Conservation (phyloP, 192 early-diverging fungal species). For the Tieghemiomyces parasiticus region DNA sequence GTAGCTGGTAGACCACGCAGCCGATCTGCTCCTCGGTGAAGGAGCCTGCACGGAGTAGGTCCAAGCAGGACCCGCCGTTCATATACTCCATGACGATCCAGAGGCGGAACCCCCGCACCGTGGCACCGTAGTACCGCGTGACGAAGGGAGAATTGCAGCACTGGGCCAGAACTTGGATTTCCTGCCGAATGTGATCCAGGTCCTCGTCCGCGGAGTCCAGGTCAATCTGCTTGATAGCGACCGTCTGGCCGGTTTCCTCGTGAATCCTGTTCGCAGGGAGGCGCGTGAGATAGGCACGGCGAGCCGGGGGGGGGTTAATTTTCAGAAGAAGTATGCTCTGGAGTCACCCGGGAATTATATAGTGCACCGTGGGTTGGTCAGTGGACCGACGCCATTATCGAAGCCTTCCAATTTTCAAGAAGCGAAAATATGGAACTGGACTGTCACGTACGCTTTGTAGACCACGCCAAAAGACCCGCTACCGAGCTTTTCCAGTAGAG, state of each 20-base stretch:
- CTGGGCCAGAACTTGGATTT: conserved; percentile 30
- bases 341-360: too few relatives aligned
- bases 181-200: conserved; percentile 35
- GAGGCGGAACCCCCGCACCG: conserved; percentile 31
- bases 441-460: conserved; percentile 32
- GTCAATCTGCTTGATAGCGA: conserved; percentile 34
- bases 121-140: conserved; percentile 30
- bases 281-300: too few relatives aligned
- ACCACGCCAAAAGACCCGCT: conserved; percentile 37
- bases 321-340: too few relatives aligned
- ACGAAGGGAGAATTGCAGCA: conserved; percentile 29
- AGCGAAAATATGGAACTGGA: too few relatives aligned
- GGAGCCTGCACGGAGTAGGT: conserved; percentile 19
- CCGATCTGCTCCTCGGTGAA: conserved; percentile 34
- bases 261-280: conserved; percentile 22
- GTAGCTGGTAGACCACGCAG: conserved; percentile 27
- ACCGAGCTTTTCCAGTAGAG: conserved; percentile 31
- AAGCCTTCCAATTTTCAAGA: too few relatives aligned
- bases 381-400: too few relatives aligned
- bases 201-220: conserved; percentile 34
- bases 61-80: conserved; percentile 32
- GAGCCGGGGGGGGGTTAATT: too few relatives aligned
- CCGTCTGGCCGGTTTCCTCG: conserved; percentile 27
- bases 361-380: too few relatives aligned
- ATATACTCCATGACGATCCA: conserved; percentile 41